Evolutionary conservation across 2,329 filamentous ascomycete species (phyloP).

Genomic region (Trichoderma cornu-damae): DNA sequence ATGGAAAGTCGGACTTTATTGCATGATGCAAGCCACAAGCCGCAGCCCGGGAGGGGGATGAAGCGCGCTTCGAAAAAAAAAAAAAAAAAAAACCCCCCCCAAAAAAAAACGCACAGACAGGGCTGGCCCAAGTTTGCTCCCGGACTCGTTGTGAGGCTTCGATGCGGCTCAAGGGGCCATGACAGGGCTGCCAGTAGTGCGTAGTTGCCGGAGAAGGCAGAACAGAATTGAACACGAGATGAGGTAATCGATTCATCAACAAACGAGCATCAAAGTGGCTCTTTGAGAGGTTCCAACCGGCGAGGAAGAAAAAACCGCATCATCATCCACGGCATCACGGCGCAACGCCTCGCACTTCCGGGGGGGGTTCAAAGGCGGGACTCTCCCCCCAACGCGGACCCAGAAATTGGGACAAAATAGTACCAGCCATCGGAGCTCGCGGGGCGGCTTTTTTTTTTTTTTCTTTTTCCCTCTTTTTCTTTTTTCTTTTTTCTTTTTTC

Average conservation of each 20-base stretch:
- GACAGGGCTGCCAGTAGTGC: conserved; percentile 1
- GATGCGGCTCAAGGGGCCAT: neutral
- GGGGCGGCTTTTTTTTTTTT: neutral
- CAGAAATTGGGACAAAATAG: conserved; percentile 13
- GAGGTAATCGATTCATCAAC: no score
- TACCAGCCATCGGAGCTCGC: conserved; percentile 12
- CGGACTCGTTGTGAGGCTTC: neutral
- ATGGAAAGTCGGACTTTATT: neutral
- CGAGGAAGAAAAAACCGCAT: no score
- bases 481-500: no score
- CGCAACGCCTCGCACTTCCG: no score
- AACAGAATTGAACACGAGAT: conserved; percentile 4
- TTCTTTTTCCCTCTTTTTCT: neutral
- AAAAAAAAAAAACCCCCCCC: no score
- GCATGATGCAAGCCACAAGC: conserved; percentile 13
- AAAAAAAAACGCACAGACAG: neutral
- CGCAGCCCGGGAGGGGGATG: neutral
- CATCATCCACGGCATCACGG: no score
- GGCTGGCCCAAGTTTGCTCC: neutral
- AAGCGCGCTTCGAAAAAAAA: neutral
- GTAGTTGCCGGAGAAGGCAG: neutral
- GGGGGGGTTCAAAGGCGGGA: conserved; percentile 1
- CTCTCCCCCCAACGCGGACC: neutral
- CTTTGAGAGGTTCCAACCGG: no score
- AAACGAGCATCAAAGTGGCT: no score